Percentiles rank a stretch among this genome's conserved stretches.
Conservation (phyloP, 2,329 filamentous ascomycete genomes). For the Shiraia bambusicola region DNA sequence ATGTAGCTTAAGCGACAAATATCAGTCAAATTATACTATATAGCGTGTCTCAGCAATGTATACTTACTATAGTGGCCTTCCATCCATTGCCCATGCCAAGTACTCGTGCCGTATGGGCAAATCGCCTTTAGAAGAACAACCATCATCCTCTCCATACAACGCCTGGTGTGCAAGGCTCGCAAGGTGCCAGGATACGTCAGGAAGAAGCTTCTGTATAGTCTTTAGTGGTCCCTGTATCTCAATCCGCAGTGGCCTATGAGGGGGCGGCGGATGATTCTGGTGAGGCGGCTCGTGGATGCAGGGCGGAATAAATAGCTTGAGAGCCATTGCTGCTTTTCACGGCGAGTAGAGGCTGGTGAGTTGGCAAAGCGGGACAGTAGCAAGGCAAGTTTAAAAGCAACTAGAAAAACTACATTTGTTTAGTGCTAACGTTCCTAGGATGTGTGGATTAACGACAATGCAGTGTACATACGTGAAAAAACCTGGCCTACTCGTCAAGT, state of each 20-base stretch:
- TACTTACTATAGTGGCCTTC: constrained; percentile 8
- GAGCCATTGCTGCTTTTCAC: no score
- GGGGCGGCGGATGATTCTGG: no score
- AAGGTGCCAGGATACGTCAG: constrained; percentile 7
- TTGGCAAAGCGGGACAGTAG: no score
- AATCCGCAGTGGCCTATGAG: constrained; percentile 11
- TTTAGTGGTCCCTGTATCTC: constrained; percentile 15
- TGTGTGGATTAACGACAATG: no score
- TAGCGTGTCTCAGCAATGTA: constrained; percentile 1
- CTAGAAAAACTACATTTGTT: constrained; percentile 2
- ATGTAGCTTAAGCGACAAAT: constrained; percentile 11
- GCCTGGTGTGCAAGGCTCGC: constrained; percentile 11
- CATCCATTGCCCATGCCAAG: constrained; percentile 8
- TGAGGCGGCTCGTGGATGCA: no score
- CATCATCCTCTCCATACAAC: constrained; percentile 7
- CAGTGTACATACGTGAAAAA: no score
- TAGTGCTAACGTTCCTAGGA: constrained; percentile 1
- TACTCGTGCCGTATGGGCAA: constrained; percentile 8
- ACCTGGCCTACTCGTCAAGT: no score
- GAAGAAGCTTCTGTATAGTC: constrained; percentile 19
- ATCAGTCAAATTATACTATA: constrained; percentile 4
- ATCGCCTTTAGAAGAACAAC: constrained; percentile 5
- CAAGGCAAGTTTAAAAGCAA: constrained; percentile 7
- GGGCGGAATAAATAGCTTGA: no score
- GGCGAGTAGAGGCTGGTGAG: no score